phyloP scores from a whole-genome alignment of 345 rosid genomes.

The Hibiscus mutabilis region DNA sequence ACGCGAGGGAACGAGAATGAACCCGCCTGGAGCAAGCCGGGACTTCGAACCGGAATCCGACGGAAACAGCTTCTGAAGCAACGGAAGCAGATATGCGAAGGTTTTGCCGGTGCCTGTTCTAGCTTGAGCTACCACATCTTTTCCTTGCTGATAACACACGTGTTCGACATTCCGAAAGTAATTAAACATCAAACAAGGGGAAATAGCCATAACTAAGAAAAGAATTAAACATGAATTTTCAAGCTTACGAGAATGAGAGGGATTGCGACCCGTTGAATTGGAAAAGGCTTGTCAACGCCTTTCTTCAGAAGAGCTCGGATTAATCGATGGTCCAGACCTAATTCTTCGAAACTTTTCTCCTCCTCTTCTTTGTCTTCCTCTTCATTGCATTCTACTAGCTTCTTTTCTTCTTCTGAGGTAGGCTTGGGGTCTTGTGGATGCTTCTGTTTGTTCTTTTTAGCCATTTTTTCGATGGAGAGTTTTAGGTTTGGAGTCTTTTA shows the following conservation, averaged over 20 bases:
- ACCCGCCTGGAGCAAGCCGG: slow-evolving; percentile 63
- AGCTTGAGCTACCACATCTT: slow-evolving; percentile 86
- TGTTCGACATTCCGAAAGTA: background rate
- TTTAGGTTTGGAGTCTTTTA: background rate
- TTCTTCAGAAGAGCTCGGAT: slow-evolving; percentile 71
- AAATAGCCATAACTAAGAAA: background rate
- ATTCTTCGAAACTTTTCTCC: slow-evolving; percentile 64
- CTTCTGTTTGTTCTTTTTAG: slow-evolving; percentile 2
- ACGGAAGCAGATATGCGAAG: slow-evolving; percentile 70
- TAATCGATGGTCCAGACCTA: slow-evolving; percentile 73
- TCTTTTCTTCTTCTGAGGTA: slow-evolving; percentile 13
- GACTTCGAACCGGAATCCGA: slow-evolving; percentile 30
- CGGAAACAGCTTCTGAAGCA: slow-evolving; percentile 74
- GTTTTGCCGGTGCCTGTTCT: slow-evolving; percentile 92
- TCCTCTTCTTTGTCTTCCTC: slow-evolving; percentile 23
- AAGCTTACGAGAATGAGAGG: slow-evolving; percentile 57
- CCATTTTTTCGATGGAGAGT: background rate
- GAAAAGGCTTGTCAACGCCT: slow-evolving; percentile 62
- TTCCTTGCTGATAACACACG: slow-evolving; percentile 50
- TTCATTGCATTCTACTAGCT: background rate
- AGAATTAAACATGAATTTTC: background rate
- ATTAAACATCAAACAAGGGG: background rate
- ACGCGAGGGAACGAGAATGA: slow-evolving; percentile 73
- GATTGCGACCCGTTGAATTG: slow-evolving; percentile 61
- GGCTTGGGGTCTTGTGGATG: slow-evolving; percentile 10